A percentile compares a stretch with the other conserved stretches of the same genome.
Conservation (phyloP, 441 rosid species). For the Euphorbia corollata region DNA sequence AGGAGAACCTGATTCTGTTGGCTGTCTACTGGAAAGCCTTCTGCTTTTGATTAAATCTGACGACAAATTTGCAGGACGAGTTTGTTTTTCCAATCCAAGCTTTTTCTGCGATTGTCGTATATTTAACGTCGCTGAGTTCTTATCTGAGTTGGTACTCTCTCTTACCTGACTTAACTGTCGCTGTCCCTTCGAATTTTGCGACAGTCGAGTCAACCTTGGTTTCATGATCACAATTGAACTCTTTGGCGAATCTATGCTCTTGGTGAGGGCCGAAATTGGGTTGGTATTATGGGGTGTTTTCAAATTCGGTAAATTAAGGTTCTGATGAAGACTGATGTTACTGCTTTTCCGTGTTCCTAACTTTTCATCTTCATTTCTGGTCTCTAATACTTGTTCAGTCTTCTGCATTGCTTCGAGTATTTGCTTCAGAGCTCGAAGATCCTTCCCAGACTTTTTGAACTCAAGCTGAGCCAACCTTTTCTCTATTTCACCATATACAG, state of each 20-base stretch:
- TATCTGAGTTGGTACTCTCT: slow-evolving; percentile 31
- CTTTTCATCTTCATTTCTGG: slow-evolving; percentile 32
- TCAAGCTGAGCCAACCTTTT: slow-evolving; percentile 67
- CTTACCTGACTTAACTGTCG: too few relatives aligned
- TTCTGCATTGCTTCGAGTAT: slow-evolving; percentile 85
- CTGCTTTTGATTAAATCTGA: slow-evolving; percentile 39
- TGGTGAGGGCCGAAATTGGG: slow-evolving; percentile 28
- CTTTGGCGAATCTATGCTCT: slow-evolving; percentile 35
- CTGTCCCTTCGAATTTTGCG: slow-evolving; percentile 33
- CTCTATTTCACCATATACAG: slow-evolving; percentile 79
- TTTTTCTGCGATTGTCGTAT: slow-evolving; percentile 49
- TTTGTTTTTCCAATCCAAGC: slow-evolving; percentile 41
- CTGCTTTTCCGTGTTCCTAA: slow-evolving; percentile 28
- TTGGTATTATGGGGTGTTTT: slow-evolving; percentile 14
- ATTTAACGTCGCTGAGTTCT: slow-evolving; percentile 38
- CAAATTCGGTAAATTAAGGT: slow-evolving; percentile 9
- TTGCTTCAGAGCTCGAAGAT: slow-evolving; percentile 82
- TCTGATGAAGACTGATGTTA: slow-evolving; percentile 29
- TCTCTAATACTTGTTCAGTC: slow-evolving; percentile 37
- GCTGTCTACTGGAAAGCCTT: slow-evolving; percentile 41
- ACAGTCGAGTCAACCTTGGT: slow-evolving; percentile 25
- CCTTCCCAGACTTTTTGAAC: slow-evolving; percentile 75
- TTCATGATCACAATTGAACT: slow-evolving; percentile 48
- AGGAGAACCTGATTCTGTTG: slow-evolving; percentile 42
- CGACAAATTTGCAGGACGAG: slow-evolving; percentile 33